Percentiles rank a stretch among this genome's conserved stretches.
Evolutionary conservation across 2,329 filamentous ascomycete genomes (phyloP).

Genomic region (Apiospora saccharicola): DNA sequence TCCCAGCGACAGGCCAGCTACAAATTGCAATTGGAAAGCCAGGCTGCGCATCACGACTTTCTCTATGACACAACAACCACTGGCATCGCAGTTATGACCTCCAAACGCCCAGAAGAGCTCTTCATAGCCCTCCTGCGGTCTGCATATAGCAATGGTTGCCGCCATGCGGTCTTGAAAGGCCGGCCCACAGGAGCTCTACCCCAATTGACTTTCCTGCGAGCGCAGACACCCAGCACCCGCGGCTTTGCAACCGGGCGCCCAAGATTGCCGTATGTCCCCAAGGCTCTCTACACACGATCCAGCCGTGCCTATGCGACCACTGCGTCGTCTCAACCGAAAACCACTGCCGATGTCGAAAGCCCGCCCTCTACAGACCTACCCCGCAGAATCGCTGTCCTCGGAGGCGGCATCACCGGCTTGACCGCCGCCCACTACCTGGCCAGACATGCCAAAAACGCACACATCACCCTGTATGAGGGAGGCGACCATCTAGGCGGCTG

Average conservation of each 20-base stretch:
- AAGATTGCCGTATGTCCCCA: not conserved
- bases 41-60: not conserved
- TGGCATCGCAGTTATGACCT: conserved; percentile 35
- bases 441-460: conserved; percentile 67
- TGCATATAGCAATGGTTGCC: conserved; percentile 35
- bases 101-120: conserved; percentile 37
- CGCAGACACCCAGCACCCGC: not conserved
- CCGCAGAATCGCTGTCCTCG: conserved; percentile 70
- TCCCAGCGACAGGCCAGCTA: not conserved
- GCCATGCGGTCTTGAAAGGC: conserved; percentile 29
- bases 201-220: conserved; percentile 28
- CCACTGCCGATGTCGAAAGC: not conserved
- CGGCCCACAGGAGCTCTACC: conserved; percentile 26
- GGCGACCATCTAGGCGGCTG: conserved; percentile 79
- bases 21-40: conserved; percentile 3
- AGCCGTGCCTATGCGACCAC: conserved; percentile 28
- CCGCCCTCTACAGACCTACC: conserved; percentile 25
- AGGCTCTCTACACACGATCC: not conserved
- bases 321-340: conserved; percentile 28
- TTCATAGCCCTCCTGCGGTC: conserved; percentile 39
- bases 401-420: conserved; percentile 85
- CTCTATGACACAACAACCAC: conserved; percentile 6
- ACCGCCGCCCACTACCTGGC: conserved; percentile 80
- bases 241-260: not conserved
- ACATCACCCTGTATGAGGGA: conserved; percentile 84